Percentiles rank a stretch among this genome's conserved stretches.
These are phyloP conservation scores for Thraustotheca clavata DNA, from an alignment of 352 stramenopile species.

Conservation along the genomic window DNA sequence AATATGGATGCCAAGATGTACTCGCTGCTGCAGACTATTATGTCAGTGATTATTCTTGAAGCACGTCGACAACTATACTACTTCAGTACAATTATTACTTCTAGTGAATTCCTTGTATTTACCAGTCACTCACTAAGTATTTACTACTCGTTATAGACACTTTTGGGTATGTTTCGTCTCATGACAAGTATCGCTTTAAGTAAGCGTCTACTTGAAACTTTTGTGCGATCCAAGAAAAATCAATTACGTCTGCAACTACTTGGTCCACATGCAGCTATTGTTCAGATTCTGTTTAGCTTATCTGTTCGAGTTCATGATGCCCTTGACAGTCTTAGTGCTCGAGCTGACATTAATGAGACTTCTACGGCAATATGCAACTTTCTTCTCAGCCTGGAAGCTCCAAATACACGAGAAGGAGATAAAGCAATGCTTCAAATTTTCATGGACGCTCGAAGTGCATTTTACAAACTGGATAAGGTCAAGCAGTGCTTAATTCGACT, in stretches of 20 bases:
- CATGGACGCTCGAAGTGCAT: constrained; percentile 76
- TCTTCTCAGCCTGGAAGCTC: constrained; percentile 48
- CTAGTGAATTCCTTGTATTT: constrained; percentile 51
- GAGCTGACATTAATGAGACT: constrained; percentile 42
- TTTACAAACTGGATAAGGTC: constrained; percentile 81
- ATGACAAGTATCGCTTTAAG: constrained; percentile 71
- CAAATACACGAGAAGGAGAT: constrained; percentile 44
- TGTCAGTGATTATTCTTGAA: constrained; percentile 69
- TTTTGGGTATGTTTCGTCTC: constrained; percentile 83
- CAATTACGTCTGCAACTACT: constrained; percentile 52
- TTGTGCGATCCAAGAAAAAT: constrained; percentile 31
- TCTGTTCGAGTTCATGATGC: constrained; percentile 76
- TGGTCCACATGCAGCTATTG: constrained; percentile 60
- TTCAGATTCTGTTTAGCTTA: constrained; percentile 82
- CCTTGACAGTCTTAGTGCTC: constrained; percentile 67
- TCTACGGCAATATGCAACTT: constrained; percentile 72
- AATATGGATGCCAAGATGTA: constrained; percentile 55
- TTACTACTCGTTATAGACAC: constrained; percentile 24
- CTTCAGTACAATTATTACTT: constrained; percentile 70
- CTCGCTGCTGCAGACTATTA: constrained; percentile 56
- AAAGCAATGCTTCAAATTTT: constrained; percentile 82
- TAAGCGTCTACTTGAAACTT: constrained; percentile 76
- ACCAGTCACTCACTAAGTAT: neutral
- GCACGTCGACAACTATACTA: constrained; percentile 60
- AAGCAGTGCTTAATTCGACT: constrained; percentile 46